Base-by-base conservation (phyloP, 768 basidiomycete species). In the Kwoniella sp. region DNA sequence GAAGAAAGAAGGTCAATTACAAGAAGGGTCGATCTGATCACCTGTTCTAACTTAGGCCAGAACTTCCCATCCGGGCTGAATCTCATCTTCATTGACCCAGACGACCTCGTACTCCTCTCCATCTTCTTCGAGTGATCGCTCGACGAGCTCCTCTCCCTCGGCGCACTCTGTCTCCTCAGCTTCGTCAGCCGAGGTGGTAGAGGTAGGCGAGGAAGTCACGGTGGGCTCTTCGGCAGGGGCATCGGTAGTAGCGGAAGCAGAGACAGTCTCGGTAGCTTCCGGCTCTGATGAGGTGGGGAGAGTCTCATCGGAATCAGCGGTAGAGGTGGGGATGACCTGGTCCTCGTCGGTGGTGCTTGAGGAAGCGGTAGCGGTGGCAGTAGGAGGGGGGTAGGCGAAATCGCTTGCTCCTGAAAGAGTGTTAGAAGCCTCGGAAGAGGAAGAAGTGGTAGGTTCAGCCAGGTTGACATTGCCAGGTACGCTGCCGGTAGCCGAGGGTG, bases 41-140 rank as follows among this genome's bases (percentile, higher is more conserved):
- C n/a, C n/a, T n/a, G n/a, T n/a, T 9, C 40, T 3, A 15, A 44
- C 40, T 44, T 44, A 44, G 40, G 40, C 55, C 10, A 69, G 54
- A 27, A 71, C 52, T 58, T 65, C 69, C 69, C 69, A 71, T 30
- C 48, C 70, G 40, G 47, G 46, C 36, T 65, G 40, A 46, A 71
- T 60, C 15, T 71, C 70, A 47, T 63, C 61, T 29, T 71, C 67
- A 24, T 68, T 55, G 0, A 71, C 70, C 70, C 70, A 71, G 19
- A 71, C 62, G 26, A 68, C 62, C 29, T 71, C 70, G 27, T 57
- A 68, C 30, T 71, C 67, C 22, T 59, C 69, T 6, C 58, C 54
- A 22, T 57, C 58, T 1, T 48, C 50, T n/a, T 55, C 56, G 33
- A 61, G 47, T 22, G 52, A 52, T 22, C 66, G 49, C 46, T 65